Evolutionary conservation across 129 eudicot genomes (phyloP), one percentile per base, ranked within the genome.

Genomic region (Flaveria robusta): DNA sequence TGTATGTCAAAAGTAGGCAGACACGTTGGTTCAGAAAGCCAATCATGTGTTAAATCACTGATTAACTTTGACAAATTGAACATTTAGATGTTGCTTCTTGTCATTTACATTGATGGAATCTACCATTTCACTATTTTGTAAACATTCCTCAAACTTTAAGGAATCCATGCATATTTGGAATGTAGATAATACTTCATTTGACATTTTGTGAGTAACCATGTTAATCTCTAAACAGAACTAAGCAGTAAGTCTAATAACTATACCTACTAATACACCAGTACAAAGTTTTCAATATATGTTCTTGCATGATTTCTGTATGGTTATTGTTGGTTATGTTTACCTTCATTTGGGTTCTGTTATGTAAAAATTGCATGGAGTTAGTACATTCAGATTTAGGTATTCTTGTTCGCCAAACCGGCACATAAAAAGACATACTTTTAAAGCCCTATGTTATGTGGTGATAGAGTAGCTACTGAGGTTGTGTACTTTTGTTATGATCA

Each of bases 71-170:
- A 47, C 22, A 47, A 56, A 26, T 4, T 43, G 42, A 23, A 51
- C 47, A 26, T 50, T 50, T 50, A 50, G 46, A 50, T 51, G 64
- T 52, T 52, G 65, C 76, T 71, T 71, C 76, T 54, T 71, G 45
- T 52, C 76, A 71, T 29, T 31, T 52, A 71, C 76, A 52, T 52
- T 34, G 9, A 51, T 16, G 23, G 29, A 29, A 29, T 29, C 26
- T 71, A 71, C 49, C 75, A 52, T 52, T 16, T 12, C 64, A 69
- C 43, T 13, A 46, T 69, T 46, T 69, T 24, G 39, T 26, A 10
- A 13, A 62, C 27, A 11, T 60, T 60, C 27, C 8, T 24, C 66
- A 24, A 11, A 24, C 27, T 26, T 10, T 24, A 24, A 23, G 66
- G 66, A 26, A 26, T 59, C 18, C 66, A 59, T 23, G 26, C 26